Percentiles rank a stretch among this genome's conserved stretches.
phyloP scores from a whole-genome alignment of 176 grass and related monocot genomes.

The Musa itinerans region DNA sequence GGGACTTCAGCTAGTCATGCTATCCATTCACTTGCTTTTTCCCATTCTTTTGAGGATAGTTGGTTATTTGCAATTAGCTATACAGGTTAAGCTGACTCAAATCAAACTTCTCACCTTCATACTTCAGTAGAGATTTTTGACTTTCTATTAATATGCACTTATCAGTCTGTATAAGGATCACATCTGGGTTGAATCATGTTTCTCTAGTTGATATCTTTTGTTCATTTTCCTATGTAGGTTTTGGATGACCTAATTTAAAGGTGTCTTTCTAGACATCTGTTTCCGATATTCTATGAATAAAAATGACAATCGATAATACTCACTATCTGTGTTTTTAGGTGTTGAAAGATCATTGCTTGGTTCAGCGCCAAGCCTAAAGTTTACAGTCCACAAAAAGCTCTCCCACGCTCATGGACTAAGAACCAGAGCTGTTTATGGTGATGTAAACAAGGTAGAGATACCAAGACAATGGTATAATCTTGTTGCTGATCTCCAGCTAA shows the following conservation, averaged over 20 bases:
- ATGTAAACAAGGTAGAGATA: conserved; percentile 39
- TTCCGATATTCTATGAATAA: not conserved
- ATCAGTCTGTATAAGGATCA: not conserved
- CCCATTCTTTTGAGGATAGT: not conserved
- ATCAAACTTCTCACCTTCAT: not conserved
- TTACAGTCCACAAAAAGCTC: conserved; percentile 1
- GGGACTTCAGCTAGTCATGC: not conserved
- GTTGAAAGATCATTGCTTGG: conserved; percentile 16
- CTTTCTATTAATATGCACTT: not conserved
- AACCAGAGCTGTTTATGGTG: conserved; percentile 21
- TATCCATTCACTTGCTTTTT: not conserved
- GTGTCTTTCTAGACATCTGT: not conserved
- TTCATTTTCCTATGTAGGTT: not conserved
- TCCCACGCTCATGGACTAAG: conserved; percentile 4
- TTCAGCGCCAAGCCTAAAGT: conserved; percentile 5
- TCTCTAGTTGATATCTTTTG: too few species aligned
- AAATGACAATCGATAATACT: not conserved
- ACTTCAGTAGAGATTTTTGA: not conserved
- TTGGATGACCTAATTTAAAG: not conserved
- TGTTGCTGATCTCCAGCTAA: conserved; percentile 74
- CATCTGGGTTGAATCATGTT: not conserved
- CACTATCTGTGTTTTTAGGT: not conserved
- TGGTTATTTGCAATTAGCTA: not conserved
- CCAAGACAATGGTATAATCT: conserved; percentile 96
- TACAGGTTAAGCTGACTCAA: not conserved